A percentile compares a stretch with the other conserved stretches of the same genome.
phyloP scores from a whole-genome alignment of 768 basidiomycete species.

The Russula sp. region DNA sequence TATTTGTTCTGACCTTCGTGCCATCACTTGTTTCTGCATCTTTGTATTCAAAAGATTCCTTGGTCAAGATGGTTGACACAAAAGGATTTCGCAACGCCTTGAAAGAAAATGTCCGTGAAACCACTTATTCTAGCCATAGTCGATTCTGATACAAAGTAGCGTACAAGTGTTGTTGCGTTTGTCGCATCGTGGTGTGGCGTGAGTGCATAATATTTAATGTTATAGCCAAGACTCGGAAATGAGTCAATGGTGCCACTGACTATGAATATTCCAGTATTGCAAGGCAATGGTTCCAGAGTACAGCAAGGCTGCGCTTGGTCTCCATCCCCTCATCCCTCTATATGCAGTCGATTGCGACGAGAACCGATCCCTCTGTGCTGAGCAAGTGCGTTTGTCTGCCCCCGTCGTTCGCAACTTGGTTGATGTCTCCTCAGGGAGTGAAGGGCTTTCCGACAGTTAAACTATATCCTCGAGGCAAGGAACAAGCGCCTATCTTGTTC shows the following conservation, averaged over 20 bases:
- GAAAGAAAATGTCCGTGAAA: constrained; percentile 66
- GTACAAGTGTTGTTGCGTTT: constrained; percentile 80
- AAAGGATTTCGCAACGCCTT: constrained; percentile 69
- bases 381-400: constrained; percentile 50
- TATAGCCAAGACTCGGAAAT: neutral
- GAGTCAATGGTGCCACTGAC: neutral
- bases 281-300: constrained; percentile 83
- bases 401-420: neutral
- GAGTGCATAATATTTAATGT: constrained; percentile 38
- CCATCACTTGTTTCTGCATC: constrained; percentile 53
- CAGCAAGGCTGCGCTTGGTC: constrained; percentile 71
- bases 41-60: constrained; percentile 41
- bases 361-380: constrained; percentile 79
- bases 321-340: constrained; percentile 79
- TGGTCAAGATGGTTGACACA: constrained; percentile 70
- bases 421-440: constrained; percentile 48
- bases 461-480: constrained; percentile 76
- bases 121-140: neutral
- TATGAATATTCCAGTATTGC: constrained; percentile 59
- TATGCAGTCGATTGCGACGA: constrained; percentile 95
- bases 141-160: constrained; percentile 40
- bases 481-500: constrained; percentile 60
- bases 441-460: constrained; percentile 95
- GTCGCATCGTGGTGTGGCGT: constrained; percentile 96
- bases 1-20: constrained; percentile 39